Base-by-base conservation (phyloP, 352 stramenopile genomes). In the Pythium chondricola region DNA sequence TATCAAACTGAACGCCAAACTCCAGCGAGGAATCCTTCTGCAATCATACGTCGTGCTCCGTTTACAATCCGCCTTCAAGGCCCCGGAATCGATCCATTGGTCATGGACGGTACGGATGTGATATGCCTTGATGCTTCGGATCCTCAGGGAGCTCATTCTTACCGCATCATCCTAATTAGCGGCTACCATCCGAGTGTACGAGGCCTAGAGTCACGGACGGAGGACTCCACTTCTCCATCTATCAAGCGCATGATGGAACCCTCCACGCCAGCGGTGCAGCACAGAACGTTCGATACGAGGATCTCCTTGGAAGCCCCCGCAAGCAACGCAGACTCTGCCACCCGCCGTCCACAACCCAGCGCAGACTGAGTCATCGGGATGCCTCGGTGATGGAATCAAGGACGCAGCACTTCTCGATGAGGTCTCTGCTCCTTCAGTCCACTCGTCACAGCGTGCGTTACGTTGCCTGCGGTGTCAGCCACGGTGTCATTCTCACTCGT, bases 381-480 rank as follows among this genome's bases (percentile, higher is more conserved):
- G 38, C 38, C 4, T 20, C 30, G 31, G 9, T 39, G 24, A 37
- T 10, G 10, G 10, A 24, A n/a, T 26, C 24, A 2, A 31, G 17
- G 6, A 11, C 33, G 1, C 10, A 3, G 2, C 4, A 3, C 10
- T 44, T 44, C 22, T 25, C 33, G 4, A 7, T 38, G 3, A 16
- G 21, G 7, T 44, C 45, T n/a, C 22, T 17, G 0, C 35, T 52
- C 7, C 6, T 52, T 10, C 3, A 10, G 13, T 22, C 38, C 10
- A 41, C 30, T 33, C 43, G 41, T 32, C 31, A 56, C 37, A 41
- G 41, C 20, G 53, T 77, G 1, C 48, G 16, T 5, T 67, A 77
- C 21, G 21, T 77, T 16, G 58, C 69, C 14, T 80, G 66, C 18
- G 69, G 66, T 20, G 44, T 57, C 30, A 77, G 66, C 14, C 69